Base-by-base conservation (phyloP, 305 asterid species). In the Fraxinus nigra region DNA sequence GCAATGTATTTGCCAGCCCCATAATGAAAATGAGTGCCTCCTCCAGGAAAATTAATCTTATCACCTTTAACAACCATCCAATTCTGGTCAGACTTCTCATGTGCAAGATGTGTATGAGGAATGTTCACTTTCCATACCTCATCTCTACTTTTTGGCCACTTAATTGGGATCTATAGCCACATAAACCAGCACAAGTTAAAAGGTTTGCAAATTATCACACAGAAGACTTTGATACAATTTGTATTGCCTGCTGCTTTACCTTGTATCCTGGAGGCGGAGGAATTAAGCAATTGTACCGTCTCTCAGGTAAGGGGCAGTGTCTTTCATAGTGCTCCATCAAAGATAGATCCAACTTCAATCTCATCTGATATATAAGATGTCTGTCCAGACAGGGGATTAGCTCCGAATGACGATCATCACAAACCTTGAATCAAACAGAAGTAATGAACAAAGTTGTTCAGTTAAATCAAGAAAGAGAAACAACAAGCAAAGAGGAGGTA, bases 91-190 rank as follows among this genome's bases (percentile, higher is more conserved):
- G 98, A 94, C 83, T 94, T 94, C 89, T 94, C 98, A 76, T 89
- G 91, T 38, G 98, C 98, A 70, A 95, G 93, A 91, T 95, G 98
- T 13, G 98, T 95, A 87, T 95, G 98, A 79, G 98, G 98, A 77
- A 93, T 93, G 87, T 95, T 95, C 30, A 87, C 97, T 87, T 93
- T 93, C 98, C 98, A 95, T 61, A 92, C 97, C 85, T 93, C 95
- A 78, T 95, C 98, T 85, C 98, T 92, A 87, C 98, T 95, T 79
- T 83, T 86, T 10, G 97, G 98, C 98, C 97, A 94, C 91, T 92
- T 92, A 80, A 94, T 83, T 33, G 98, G 98, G 85, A 92, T 77
- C 98, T 95, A 86, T 76, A 56, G 1, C 33, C 33, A 30, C 33
- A 30, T 30, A 72, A 82, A 79, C 73, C 81, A 75, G 75, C 56